Conservation (phyloP, 2,329 filamentous ascomycete genomes). For the Fusarium heterosporum region DNA sequence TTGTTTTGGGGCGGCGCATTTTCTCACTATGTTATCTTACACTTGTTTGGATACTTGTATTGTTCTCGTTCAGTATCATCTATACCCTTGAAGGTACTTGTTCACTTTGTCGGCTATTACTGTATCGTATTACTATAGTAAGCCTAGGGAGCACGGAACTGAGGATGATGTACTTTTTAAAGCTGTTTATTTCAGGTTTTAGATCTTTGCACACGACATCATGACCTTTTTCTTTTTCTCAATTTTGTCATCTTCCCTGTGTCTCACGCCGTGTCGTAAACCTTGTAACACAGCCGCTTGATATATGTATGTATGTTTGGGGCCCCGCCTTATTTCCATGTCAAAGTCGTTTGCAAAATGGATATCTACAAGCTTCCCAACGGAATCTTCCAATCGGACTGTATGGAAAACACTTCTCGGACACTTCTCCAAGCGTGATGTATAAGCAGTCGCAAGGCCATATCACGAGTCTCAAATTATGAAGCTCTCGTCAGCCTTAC, state of each 20-base stretch:
- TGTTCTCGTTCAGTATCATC: conserved; percentile 26
- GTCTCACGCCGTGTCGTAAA: background rate
- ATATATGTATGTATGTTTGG: background rate
- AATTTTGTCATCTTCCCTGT: background rate
- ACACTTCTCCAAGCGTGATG: background rate
- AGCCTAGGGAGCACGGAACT: conserved; percentile 25
- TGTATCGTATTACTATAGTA: background rate
- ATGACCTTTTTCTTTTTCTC: conserved; percentile 28
- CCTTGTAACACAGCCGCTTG: background rate
- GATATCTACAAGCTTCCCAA: background rate
- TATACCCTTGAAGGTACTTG: conserved; percentile 37
- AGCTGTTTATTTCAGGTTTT: conserved; percentile 29
- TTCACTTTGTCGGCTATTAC: conserved; percentile 18
- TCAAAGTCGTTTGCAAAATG: background rate
- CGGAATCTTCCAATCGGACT: conserved; percentile 1
- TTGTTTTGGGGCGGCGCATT: conserved; percentile 11
- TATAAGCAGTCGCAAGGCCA: conserved; percentile 15
- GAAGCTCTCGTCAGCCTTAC: conserved; percentile 47
- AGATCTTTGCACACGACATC: conserved; percentile 37
- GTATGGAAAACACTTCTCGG: background rate
- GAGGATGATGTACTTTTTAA: conserved; percentile 28
- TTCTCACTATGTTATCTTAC: conserved; percentile 9
- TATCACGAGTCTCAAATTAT: conserved; percentile 21
- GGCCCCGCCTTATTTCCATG: conserved; percentile 17
- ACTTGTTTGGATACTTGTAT: conserved; percentile 11